Evolutionary conservation across 441 rosid species (phyloP).

Genomic region (Euphorbia schlechtendalii): DNA sequence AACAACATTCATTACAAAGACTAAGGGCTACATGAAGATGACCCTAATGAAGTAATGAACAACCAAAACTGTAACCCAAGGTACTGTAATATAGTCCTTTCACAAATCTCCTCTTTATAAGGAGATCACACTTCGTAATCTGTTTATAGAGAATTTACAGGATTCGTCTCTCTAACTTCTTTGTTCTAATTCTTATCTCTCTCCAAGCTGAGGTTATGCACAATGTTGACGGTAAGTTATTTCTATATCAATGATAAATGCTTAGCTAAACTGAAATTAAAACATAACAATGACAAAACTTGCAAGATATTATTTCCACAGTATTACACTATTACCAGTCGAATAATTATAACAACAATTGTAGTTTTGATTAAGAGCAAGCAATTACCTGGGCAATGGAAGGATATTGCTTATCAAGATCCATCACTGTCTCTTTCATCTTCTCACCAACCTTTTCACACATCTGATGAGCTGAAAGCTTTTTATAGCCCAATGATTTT

Average conservation of each 20-base stretch:
- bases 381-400: constrained; percentile 17
- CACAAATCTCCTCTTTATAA: too few relatives aligned
- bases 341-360: constrained; percentile 2
- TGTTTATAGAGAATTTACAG: too few relatives aligned
- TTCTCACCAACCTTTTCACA: constrained; percentile 5
- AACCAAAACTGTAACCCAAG: not conserved
- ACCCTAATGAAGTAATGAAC: constrained; percentile 2
- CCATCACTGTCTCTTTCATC: constrained; percentile 14
- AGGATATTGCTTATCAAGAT: constrained; percentile 6
- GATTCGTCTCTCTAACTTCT: too few relatives aligned
- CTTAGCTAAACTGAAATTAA: not conserved
- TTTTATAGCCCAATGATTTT: constrained; percentile 11
- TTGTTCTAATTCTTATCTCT: too few relatives aligned
- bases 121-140: too few relatives aligned
- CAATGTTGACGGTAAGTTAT: too few relatives aligned
- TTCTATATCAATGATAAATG: not conserved
- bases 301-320: not conserved
- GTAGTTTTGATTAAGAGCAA: not conserved
- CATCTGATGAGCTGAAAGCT: constrained; percentile 10
- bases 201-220: too few relatives aligned
- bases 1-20: constrained; percentile 2
- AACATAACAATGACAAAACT: not conserved
- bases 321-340: not conserved
- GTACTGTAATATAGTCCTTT: not conserved
- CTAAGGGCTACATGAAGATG: not conserved